phyloP scores from a whole-genome alignment of 768 basidiomycete species.

The Macrolepiota albuminosa region DNA sequence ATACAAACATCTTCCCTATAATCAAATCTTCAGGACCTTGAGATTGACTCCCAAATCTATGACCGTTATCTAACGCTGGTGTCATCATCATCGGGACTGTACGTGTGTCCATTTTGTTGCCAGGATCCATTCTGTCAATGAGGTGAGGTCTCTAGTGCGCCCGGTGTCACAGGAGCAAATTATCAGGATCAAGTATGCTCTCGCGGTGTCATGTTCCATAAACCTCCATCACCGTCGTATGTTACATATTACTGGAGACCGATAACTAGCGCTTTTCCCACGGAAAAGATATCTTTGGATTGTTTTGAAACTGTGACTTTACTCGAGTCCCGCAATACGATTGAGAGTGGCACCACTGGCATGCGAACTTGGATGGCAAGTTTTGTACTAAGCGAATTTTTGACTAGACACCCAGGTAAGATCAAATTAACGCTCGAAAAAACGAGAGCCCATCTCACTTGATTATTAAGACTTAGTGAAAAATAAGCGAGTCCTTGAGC shows the following conservation, averaged over 20 bases:
- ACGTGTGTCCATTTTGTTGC: slow-evolving; percentile 15
- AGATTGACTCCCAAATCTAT: slow-evolving; percentile 65
- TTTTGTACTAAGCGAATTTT: slow-evolving; percentile 56
- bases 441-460: neutral
- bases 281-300: slow-evolving; percentile 15
- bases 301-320: slow-evolving; percentile 48
- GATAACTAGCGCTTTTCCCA: neutral
- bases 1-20: neutral
- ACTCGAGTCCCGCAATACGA: slow-evolving; percentile 66
- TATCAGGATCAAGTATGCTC: slow-evolving; percentile 22
- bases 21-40: slow-evolving; percentile 37
- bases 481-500: slow-evolving; percentile 54
- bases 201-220: slow-evolving; percentile 22
- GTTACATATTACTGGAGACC: slow-evolving; percentile 61
- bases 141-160: slow-evolving; percentile 11
- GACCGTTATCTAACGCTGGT: slow-evolving; percentile 52
- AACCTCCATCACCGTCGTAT: slow-evolving; percentile 50
- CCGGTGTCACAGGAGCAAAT: slow-evolving; percentile 18
- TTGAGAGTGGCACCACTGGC: slow-evolving; percentile 77
- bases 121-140: slow-evolving; percentile 2
- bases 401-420: slow-evolving; percentile 54
- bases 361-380: slow-evolving; percentile 78
- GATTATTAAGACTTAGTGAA: slow-evolving; percentile 40
- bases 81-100: slow-evolving; percentile 30
- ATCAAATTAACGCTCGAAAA: neutral